Percentiles rank a stretch among this genome's conserved stretches.
These are phyloP conservation scores for Suillus subalutaceus DNA, from an alignment of 768 basidiomycete species.

Conservation along the genomic window DNA sequence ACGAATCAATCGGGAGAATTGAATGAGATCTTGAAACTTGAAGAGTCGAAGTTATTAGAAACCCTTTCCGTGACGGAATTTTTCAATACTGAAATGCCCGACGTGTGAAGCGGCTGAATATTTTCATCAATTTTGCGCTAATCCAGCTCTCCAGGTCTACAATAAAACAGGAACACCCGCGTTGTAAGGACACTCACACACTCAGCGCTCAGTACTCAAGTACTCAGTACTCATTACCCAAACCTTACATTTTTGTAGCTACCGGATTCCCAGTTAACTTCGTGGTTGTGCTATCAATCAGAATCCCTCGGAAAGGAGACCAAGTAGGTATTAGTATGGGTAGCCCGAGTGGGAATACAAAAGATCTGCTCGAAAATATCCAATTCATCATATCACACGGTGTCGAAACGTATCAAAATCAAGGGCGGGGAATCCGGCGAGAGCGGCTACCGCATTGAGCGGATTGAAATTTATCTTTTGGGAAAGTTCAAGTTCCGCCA, in stretches of 20 bases:
- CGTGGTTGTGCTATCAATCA: neutral
- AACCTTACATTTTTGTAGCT: neutral
- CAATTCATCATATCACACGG: neutral
- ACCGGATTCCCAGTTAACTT: neutral
- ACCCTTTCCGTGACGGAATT: too few species aligned
- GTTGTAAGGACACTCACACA: neutral
- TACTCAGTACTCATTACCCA: neutral
- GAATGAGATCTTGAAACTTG: too few species aligned
- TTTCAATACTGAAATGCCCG: too few species aligned
- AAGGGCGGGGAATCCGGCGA: neutral
- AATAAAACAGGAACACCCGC: neutral
- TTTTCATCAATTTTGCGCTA: too few species aligned
- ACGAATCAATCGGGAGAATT: too few species aligned
- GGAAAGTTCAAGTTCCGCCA: too few species aligned
- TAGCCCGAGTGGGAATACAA: neutral
- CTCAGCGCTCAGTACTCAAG: neutral
- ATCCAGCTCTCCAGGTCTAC: too few species aligned
- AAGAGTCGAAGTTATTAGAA: too few species aligned
- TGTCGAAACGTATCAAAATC: neutral
- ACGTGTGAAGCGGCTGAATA: too few species aligned
- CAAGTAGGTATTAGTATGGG: neutral
- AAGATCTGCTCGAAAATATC: neutral
- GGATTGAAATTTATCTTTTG: too few species aligned
- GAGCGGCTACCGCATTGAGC: neutral
- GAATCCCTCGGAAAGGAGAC: neutral